Evolutionary conservation across 2,329 filamentous ascomycete species (phyloP).

Genomic region (Alternaria gaisen): DNA sequence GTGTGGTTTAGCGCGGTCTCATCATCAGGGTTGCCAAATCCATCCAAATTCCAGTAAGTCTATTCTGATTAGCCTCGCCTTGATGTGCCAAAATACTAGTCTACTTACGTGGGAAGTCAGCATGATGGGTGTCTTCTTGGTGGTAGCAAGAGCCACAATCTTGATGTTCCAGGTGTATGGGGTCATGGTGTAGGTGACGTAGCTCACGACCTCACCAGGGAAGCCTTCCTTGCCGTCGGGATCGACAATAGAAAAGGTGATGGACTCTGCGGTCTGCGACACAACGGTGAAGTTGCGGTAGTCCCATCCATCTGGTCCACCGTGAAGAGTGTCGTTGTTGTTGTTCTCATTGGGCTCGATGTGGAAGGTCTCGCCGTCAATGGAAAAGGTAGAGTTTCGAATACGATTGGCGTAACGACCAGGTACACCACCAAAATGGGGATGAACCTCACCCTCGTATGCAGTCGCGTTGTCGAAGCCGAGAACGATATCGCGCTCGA

Average conservation of each 20-base stretch:
- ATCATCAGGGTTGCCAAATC: constrained; percentile 77
- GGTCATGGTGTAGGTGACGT: constrained; percentile 76
- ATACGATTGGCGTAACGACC: constrained; percentile 85
- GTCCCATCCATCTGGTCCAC: constrained; percentile 77
- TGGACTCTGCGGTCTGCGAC: constrained; percentile 70
- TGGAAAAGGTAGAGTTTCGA: constrained; percentile 75
- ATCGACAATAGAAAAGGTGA: constrained; percentile 80
- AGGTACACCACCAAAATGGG: constrained; percentile 76
- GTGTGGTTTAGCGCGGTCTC: constrained; percentile 73
- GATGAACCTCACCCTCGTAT: constrained; percentile 73
- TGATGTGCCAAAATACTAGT: neutral
- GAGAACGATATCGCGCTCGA: constrained; percentile 74
- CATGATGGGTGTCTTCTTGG: constrained; percentile 84
- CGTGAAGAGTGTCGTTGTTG: constrained; percentile 69
- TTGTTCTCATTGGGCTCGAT: constrained; percentile 68
- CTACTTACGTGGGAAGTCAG: constrained; percentile 70
- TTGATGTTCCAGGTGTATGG: constrained; percentile 75
- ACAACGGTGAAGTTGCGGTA: constrained; percentile 79
- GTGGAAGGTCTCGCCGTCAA: constrained; percentile 70
- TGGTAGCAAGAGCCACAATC: constrained; percentile 75
- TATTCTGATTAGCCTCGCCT: constrained; percentile 46
- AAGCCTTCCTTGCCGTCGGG: constrained; percentile 78
- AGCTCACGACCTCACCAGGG: constrained; percentile 77
- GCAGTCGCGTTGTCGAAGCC: constrained; percentile 80
- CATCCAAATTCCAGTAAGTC: constrained; percentile 86